phyloP scores from a whole-genome alignment of 2,329 filamentous ascomycete genomes.

The Microcera coccophila region DNA sequence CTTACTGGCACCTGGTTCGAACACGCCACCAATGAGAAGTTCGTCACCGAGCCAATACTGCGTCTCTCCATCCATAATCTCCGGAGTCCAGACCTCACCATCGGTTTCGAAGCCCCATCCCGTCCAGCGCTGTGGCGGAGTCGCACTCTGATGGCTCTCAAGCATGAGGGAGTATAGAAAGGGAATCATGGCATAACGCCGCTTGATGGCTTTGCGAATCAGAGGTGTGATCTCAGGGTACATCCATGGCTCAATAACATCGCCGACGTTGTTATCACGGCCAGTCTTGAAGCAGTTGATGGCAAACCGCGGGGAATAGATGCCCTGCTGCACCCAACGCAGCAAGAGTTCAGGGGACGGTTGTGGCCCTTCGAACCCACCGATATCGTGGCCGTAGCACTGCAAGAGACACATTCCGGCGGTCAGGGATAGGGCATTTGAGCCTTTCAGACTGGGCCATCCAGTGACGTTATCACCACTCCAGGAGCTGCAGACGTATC shows the following conservation, averaged over 20 bases:
- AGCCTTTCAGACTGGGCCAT: constrained; percentile 69
- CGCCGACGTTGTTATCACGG: constrained; percentile 61
- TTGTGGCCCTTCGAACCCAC: constrained; percentile 71
- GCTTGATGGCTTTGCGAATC: constrained; percentile 62
- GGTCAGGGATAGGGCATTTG: constrained; percentile 64
- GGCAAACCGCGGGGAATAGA: constrained; percentile 66
- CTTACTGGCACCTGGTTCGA: constrained; percentile 52
- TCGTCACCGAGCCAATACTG: constrained; percentile 71
- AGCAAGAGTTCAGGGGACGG: constrained; percentile 67
- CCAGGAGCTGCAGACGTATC: constrained; percentile 69
- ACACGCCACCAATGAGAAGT: constrained; percentile 64
- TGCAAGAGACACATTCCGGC: constrained; percentile 66
- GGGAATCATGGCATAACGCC: constrained; percentile 67
- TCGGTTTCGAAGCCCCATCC: constrained; percentile 70
- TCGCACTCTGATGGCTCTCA: constrained; percentile 56
- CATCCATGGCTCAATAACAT: constrained; percentile 77
- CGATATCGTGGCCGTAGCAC: constrained; percentile 70
- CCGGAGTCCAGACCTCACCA: constrained; percentile 59
- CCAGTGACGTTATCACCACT: constrained; percentile 71
- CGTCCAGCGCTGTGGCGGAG: constrained; percentile 66
- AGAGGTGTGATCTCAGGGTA: constrained; percentile 63
- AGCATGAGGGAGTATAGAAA: constrained; percentile 66
- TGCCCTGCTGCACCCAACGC: constrained; percentile 69
- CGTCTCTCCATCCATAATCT: constrained; percentile 59
- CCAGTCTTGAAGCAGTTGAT: constrained; percentile 78